Base-by-base conservation (phyloP, 495 filamentous ascomycete genomes). In the Trichodelitschia bisporula region DNA sequence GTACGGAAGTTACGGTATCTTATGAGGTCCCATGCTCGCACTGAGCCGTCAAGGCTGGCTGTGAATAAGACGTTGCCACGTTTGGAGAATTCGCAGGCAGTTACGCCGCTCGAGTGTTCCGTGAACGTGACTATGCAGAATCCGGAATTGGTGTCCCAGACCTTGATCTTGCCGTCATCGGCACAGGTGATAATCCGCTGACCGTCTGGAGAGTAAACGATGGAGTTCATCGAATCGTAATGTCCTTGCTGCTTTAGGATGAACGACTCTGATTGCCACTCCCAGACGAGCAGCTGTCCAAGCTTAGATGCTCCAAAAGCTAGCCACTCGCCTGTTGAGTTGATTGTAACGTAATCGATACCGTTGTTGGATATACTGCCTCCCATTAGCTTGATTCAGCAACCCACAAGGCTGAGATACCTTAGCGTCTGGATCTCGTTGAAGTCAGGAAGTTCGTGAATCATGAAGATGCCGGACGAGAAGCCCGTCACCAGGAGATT, bases 181-280 rank as follows among this genome's bases (percentile, higher is more conserved):
- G 84, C 75, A 2, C 78, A 69, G 0, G 89, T 97, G 32, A 95
- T 71, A 36, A 97, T 74, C 17, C 77, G 70, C 43, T 86, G 76
- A 4, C 86, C 83, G 40, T 93, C 84, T 0, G 84, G 82, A 3
- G 89, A 89, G 50, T 95, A 95, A 9, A 70, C 71, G 4, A 97
- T 57, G 4, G 84, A 58, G 49, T 92, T 95, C 69, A 93, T 78
- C n/a, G 79, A 71, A 44, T 97, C 89, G 29, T 89, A 77, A 51
- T 97, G 86, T 1, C 84, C 84, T 51, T 95, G 86, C 43, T 97
- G 86, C 49, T 95, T 97, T 19, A 97, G 52, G 33, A 97, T 83
- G 50, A 95, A 95, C n/a, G 89, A 93, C 48, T 97, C 86, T 1
- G 89, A 95, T 43, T 95, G 89, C 89, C 89, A 95, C 49, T 97